Percentiles rank a stretch among this genome's conserved stretches.
Evolutionary conservation across 495 filamentous ascomycete species (phyloP).

Genomic region (Penicillium bialowiezense): DNA sequence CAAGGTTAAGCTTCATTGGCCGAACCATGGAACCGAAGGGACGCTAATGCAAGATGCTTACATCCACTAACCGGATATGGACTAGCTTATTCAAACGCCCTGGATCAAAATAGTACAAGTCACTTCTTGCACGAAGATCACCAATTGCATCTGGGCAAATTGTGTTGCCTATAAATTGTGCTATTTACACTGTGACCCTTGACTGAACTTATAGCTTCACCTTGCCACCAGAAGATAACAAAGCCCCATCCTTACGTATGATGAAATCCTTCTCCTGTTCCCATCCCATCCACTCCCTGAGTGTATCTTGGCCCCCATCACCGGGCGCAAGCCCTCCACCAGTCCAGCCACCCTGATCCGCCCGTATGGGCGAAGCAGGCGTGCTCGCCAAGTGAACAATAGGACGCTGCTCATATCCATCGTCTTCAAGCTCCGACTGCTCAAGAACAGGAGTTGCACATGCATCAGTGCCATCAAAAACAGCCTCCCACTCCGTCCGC

Average conservation of each 20-base stretch:
- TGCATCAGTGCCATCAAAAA: constrained; percentile 88
- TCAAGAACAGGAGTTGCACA: constrained; percentile 86
- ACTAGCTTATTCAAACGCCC: not conserved
- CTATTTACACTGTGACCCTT: too few species aligned
- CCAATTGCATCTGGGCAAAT: too few species aligned
- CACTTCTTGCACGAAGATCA: too few species aligned
- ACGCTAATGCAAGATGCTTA: constrained; percentile 3
- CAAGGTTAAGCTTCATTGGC: not conserved
- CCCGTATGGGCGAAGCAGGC: constrained; percentile 56
- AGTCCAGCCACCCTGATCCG: constrained; percentile 63
- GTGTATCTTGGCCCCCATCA: constrained; percentile 64
- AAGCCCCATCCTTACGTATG: constrained; percentile 54
- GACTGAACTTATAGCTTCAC: not conserved
- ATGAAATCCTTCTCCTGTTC: constrained; percentile 65
- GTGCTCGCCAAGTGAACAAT: constrained; percentile 65
- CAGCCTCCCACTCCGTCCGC: constrained; percentile 73
- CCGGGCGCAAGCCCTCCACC: constrained; percentile 60
- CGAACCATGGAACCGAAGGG: not conserved
- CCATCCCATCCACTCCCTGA: constrained; percentile 80
- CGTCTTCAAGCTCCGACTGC: constrained; percentile 65
- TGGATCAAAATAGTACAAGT: not conserved
- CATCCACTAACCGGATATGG: not conserved
- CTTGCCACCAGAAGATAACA: not conserved
- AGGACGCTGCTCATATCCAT: constrained; percentile 71
- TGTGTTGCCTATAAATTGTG: too few species aligned